A percentile compares a stretch with the other conserved stretches of the same genome.
phyloP scores from a whole-genome alignment of 2,329 filamentous ascomycete species.

The Emmonsiellopsis sp. region DNA sequence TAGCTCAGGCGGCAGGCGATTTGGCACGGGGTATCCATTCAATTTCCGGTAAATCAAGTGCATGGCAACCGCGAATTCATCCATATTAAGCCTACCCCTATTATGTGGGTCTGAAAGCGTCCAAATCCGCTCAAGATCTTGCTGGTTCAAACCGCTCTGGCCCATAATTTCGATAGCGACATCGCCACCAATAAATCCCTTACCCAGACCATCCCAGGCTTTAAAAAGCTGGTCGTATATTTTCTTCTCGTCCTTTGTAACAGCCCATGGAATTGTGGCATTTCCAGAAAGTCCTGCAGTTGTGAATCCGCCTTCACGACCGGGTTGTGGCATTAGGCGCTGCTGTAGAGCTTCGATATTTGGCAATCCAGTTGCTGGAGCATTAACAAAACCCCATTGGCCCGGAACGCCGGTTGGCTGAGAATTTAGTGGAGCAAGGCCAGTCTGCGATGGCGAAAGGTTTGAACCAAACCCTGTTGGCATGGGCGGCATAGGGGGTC shows the following conservation, averaged over 20 bases:
- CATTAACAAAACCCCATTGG: conserved; percentile 98
- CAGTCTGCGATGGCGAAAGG: conserved; percentile 53
- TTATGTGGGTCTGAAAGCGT: conserved; percentile 90
- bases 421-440: conserved; percentile 64
- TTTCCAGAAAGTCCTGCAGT: conserved; percentile 84
- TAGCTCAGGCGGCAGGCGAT: conserved; percentile 78
- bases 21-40: conserved; percentile 88
- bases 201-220: conserved; percentile 90
- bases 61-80: conserved; percentile 98
- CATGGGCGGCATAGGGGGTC: conserved; percentile 72
- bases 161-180: conserved; percentile 96
- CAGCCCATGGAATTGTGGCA: conserved; percentile 94
- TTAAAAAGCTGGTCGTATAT: conserved; percentile 92
- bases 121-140: conserved; percentile 87
- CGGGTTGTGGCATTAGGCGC: conserved; percentile 94
- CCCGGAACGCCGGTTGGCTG: conserved; percentile 89
- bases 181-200: conserved; percentile 83
- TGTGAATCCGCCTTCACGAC: conserved; percentile 76
- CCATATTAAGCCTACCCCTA: conserved; percentile 85
- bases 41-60: conserved; percentile 96
- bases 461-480: conserved; percentile 61
- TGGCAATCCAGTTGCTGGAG: conserved; percentile 76
- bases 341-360: conserved; percentile 89
- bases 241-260: conserved; percentile 97
- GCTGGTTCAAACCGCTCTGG: conserved; percentile 85